Percentiles rank a stretch among this genome's conserved stretches.
These are phyloP conservation scores for Umbelopsis isabellina DNA, from an alignment of 192 early-diverging fungal genomes.

Conservation along the genomic window DNA sequence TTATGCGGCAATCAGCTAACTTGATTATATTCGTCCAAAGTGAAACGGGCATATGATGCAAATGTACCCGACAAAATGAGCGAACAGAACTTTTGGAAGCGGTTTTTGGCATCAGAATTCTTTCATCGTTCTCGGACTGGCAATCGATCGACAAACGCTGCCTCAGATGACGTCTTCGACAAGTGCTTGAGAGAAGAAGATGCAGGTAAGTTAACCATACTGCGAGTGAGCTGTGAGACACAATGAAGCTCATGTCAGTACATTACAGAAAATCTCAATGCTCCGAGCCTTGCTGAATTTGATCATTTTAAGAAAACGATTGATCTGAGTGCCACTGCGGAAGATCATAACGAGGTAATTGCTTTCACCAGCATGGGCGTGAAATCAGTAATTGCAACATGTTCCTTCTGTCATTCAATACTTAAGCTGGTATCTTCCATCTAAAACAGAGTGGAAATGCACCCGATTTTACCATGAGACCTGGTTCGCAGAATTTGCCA, in stretches of 20 bases:
- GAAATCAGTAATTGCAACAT: background rate
- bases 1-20: background rate
- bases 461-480: slow-evolving; percentile 83
- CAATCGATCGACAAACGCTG: slow-evolving; percentile 41
- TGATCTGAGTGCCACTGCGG: slow-evolving; percentile 79
- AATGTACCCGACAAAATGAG: slow-evolving; percentile 75
- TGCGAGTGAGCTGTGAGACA: too few relatives aligned
- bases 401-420: background rate
- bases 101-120: slow-evolving; percentile 81
- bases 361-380: background rate
- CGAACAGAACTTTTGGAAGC: slow-evolving; percentile 86
- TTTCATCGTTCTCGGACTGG: slow-evolving; percentile 81
- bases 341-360: slow-evolving; percentile 75
- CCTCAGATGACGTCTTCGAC: slow-evolving; percentile 79
- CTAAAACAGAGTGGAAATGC: slow-evolving; percentile 64
- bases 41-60: slow-evolving; percentile 78
- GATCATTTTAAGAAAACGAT: slow-evolving; percentile 68
- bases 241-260: too few relatives aligned
- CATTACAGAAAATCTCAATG: slow-evolving; percentile 27
- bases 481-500: slow-evolving; percentile 71
- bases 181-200: slow-evolving; percentile 80
- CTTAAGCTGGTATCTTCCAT: background rate
- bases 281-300: slow-evolving; percentile 49
- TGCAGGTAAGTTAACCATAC: slow-evolving; percentile 39
- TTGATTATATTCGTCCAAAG: slow-evolving; percentile 40